A percentile compares a stretch with the other conserved stretches of the same genome.
Evolutionary conservation across 1,139 yeast species (phyloP).

Genomic region (Nakaseomyces sp.): DNA sequence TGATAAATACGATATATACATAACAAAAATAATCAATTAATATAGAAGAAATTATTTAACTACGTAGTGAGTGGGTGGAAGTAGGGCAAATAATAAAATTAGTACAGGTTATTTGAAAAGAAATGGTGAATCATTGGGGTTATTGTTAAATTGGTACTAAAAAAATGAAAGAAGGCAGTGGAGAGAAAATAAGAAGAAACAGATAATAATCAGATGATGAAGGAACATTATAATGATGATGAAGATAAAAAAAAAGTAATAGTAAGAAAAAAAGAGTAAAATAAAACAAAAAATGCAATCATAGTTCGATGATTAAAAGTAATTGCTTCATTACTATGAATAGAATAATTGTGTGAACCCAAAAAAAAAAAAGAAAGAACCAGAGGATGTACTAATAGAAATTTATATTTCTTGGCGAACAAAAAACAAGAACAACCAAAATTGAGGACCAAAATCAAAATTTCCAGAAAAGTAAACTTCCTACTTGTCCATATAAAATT

Average conservation of each 20-base stretch:
- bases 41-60: background rate
- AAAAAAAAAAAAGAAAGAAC: no score
- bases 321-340: constrained; percentile 5
- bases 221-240: background rate
- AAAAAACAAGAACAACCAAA: constrained; percentile 3
- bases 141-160: no score
- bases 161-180: background rate
- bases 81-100: background rate
- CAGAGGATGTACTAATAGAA: no score
- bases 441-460: background rate
- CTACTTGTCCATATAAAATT: no score
- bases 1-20: background rate
- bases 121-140: no score
- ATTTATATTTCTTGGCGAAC: background rate
- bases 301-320: constrained; percentile 3
- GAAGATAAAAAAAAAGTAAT: background rate
- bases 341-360: background rate
- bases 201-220: background rate
- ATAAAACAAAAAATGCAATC: constrained; percentile 3
- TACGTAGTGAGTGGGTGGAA: background rate
- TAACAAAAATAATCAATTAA: background rate
- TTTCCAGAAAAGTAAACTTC: no score
- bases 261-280: background rate
- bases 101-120: no score
- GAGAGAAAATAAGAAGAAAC: background rate